Percentiles rank a stretch among this genome's conserved stretches.
phyloP scores from a whole-genome alignment of 768 basidiomycete genomes.

The Rubroboletus satanas region DNA sequence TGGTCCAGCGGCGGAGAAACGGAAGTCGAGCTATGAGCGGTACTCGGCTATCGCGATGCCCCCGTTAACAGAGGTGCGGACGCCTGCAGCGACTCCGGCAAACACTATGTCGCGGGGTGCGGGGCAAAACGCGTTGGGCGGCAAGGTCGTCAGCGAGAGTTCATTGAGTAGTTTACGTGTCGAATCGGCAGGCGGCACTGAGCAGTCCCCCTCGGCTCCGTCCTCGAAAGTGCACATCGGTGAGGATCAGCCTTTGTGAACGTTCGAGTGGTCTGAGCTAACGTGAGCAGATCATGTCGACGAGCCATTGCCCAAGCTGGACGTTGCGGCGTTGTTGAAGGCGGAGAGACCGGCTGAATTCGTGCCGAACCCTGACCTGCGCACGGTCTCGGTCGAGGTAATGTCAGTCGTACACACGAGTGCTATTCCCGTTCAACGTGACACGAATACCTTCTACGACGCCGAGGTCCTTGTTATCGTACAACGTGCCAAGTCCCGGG shows the following conservation, averaged over 20 bases:
- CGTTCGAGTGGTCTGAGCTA: background rate
- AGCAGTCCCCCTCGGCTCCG: background rate
- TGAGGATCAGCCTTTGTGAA: slow-evolving; percentile 13
- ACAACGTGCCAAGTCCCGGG: slow-evolving; percentile 61
- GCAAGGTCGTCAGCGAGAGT: slow-evolving; percentile 10
- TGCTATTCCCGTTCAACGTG: slow-evolving; percentile 42
- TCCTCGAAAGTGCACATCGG: slow-evolving; percentile 32
- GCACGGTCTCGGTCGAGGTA: slow-evolving; percentile 72
- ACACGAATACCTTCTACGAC: slow-evolving; percentile 65
- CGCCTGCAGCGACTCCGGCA: slow-evolving; percentile 52
- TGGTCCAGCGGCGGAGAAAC: slow-evolving; percentile 44
- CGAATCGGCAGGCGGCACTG: background rate
- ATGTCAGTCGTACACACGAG: slow-evolving; percentile 53
- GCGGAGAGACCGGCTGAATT: slow-evolving; percentile 13
- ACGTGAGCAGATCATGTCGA: slow-evolving; percentile 36
- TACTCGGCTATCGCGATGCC: slow-evolving; percentile 63
- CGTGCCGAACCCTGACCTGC: slow-evolving; percentile 33
- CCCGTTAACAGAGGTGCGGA: slow-evolving; percentile 63
- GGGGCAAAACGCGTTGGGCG: slow-evolving; percentile 2
- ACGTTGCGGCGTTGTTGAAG: slow-evolving; percentile 46
- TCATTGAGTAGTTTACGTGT: slow-evolving; percentile 9
- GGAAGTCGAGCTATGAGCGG: slow-evolving; percentile 64
- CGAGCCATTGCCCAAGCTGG: slow-evolving; percentile 43
- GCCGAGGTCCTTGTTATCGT: slow-evolving; percentile 65
- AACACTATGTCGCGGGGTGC: slow-evolving; percentile 45